Conservation (phyloP, 169 alveolate species). For the Besnoitia besnoiti region DNA sequence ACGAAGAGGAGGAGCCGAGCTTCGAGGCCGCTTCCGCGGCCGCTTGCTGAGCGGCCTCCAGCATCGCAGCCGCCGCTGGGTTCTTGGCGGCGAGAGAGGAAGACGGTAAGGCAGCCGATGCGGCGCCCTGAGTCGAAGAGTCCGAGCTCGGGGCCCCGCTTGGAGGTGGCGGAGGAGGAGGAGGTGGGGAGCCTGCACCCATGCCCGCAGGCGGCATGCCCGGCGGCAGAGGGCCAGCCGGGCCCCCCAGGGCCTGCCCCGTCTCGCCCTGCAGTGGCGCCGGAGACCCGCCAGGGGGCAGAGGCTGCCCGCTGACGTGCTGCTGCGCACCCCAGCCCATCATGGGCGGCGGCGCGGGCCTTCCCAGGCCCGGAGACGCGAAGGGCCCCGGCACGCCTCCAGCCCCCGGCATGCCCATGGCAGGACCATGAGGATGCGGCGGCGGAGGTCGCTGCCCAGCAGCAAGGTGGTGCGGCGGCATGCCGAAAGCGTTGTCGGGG, state of each 20-base stretch:
- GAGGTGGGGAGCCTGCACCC: neutral
- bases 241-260: neutral
- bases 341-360: neutral
- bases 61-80: neutral
- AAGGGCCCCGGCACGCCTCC: neutral
- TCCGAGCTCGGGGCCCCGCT: neutral
- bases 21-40: neutral
- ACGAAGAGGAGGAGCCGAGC: neutral
- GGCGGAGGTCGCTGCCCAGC: neutral
- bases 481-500: neutral
- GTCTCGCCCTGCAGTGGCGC: neutral
- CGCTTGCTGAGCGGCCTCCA: neutral
- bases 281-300: neutral
- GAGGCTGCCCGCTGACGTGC: neutral
- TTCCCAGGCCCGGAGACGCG: neutral
- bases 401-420: too few relatives aligned
- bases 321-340: neutral
- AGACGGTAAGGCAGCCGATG: neutral
- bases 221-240: neutral
- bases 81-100: neutral
- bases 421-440: neutral
- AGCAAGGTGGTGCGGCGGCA: neutral
- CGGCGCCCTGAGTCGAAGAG: neutral
- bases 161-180: conserved; percentile 1
- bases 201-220: neutral